Conservation (phyloP, 2,329 filamentous ascomycete species). For the Monosporascus ibericus region DNA sequence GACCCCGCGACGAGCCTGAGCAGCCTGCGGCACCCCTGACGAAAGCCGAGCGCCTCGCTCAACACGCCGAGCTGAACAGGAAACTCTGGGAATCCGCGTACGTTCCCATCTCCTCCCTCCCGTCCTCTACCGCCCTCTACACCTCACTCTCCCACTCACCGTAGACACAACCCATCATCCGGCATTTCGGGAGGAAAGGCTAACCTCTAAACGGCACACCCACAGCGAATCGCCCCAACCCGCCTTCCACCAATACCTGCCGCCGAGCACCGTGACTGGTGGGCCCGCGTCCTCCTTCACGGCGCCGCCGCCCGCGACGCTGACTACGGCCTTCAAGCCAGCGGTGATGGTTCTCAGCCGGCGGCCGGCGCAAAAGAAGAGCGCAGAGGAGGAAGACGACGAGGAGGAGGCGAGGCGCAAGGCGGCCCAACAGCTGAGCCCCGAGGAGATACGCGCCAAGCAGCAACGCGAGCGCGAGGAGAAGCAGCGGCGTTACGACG, state of each 20-base stretch:
- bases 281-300: constrained; percentile 38
- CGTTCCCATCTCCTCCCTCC: constrained; percentile 18
- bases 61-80: constrained; percentile 77
- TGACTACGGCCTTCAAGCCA: constrained; percentile 65
- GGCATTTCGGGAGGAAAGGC: too few species aligned
- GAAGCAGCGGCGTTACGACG: constrained; percentile 85
- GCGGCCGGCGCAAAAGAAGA: constrained; percentile 50
- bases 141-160: constrained; percentile 1
- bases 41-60: constrained; percentile 70
- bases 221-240: constrained; percentile 62
- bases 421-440: constrained; percentile 48
- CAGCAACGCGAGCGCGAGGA: constrained; percentile 78
- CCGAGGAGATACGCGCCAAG: constrained; percentile 71
- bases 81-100: constrained; percentile 89
- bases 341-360: constrained; percentile 80
- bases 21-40: constrained; percentile 43
- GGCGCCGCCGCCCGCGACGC: constrained; percentile 48
- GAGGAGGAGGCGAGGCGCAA: constrained; percentile 59
- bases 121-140: background rate
- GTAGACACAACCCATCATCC: too few species aligned
- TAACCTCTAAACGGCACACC: background rate
- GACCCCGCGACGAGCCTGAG: constrained; percentile 27
- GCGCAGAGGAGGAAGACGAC: constrained; percentile 38
- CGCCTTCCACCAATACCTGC: constrained; percentile 65
- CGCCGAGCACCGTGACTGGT: constrained; percentile 63